Base-by-base conservation (phyloP, 352 stramenopile genomes). In the Globisporangium okanoganense region DNA sequence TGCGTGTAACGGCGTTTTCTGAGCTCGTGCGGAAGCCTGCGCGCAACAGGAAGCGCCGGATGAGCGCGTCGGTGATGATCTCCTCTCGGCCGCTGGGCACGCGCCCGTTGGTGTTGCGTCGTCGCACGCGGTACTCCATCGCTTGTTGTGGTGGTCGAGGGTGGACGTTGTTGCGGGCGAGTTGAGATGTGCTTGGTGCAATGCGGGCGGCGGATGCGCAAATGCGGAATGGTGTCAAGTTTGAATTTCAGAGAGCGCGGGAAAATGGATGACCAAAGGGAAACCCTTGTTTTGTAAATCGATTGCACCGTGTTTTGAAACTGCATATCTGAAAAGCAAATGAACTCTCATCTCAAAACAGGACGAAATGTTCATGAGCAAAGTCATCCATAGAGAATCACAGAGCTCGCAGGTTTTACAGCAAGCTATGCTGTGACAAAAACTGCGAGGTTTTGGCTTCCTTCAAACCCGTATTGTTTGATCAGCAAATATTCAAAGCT, bases 1-100 rank as follows among this genome's bases (percentile, higher is more conserved):
- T 79, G 22, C 77, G 62, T 1, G 47, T 54, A 2, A 78, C 56
- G 0, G 75, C 69, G 40, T 64, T 64, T n/a, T 63, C 29, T 7
- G 82, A 87, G 47, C 73, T 81, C 13, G 58, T 69, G 51, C 73
- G 71, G 62, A 93, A 88, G 24, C 85, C 85, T 0, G 83, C 85
- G 48, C 83, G 82, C 36, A 88, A 50, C 13, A 87, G 68, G 71
- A 95, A 95, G 13, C 83, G 78, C 7, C 79, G 85, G 36, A 95
- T 52, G 16, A 75, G 18, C 1, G 70, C 72, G 38, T 88, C 74
- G 0, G 78, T 65, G 35, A 92, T 58, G 18, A 71, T 66, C 35
- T 72, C 71, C 22, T 27, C 27, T 40, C n/a, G 22, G 4, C 20
- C 33, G 44, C 22, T 48, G 25, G 27, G 27, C 10, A 27, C 16